A percentile compares a stretch with the other conserved stretches of the same genome.
phyloP scores from a whole-genome alignment of 208 protist species.

The Entamoeba histolytica region DNA sequence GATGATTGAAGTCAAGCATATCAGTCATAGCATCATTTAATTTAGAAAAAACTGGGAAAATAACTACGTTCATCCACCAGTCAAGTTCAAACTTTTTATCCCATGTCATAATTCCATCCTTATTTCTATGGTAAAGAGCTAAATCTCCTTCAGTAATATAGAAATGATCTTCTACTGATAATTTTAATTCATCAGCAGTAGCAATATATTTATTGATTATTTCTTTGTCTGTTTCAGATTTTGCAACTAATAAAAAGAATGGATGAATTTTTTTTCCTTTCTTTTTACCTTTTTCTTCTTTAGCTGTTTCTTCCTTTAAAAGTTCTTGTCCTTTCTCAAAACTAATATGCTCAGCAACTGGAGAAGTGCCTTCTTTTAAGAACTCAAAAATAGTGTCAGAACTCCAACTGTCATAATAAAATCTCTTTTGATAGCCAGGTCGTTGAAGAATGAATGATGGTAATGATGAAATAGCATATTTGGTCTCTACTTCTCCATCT shows the following conservation, averaged over 20 bases:
- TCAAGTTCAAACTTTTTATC: not conserved
- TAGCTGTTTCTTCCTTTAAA: not conserved
- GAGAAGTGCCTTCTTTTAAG: not conserved
- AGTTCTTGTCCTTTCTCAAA: not conserved
- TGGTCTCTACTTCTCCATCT: not conserved
- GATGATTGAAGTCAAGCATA: not conserved
- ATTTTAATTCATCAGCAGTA: not conserved
- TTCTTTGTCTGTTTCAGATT: not conserved
- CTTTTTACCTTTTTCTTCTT: not conserved
- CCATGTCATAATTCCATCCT: not conserved
- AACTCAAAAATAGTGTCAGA: not conserved
- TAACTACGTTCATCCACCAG: not conserved
- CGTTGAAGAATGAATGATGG: not conserved
- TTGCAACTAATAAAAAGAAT: not conserved
- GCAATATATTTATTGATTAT: not conserved
- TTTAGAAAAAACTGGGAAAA: not conserved
- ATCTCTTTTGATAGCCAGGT: not conserved
- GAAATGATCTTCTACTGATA: not conserved
- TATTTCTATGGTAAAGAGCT: not conserved
- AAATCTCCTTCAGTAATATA: not conserved
- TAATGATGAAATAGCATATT: not conserved
- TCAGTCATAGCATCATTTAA: not conserved
- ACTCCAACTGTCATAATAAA: not conserved
- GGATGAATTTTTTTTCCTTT: not conserved
- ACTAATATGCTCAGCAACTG: not conserved